phyloP scores from a whole-genome alignment of 2,329 filamentous ascomycete genomes.

The Talaromyces verruculosus region DNA sequence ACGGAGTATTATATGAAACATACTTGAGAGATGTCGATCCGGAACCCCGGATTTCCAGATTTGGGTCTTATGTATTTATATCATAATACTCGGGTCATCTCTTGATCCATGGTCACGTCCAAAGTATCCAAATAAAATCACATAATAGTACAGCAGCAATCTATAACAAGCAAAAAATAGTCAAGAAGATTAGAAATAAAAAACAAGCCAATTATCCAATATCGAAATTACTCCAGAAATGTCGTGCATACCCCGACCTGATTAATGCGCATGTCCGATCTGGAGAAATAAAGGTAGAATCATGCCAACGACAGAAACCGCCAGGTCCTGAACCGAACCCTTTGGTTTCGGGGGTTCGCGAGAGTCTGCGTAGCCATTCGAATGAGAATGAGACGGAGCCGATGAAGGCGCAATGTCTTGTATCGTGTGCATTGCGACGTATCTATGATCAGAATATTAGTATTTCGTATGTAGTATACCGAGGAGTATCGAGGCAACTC shows the following conservation, averaged over 20 bases:
- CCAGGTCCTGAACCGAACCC: conserved; percentile 47
- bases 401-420: conserved; percentile 61
- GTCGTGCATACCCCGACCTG: not conserved
- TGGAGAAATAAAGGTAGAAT: conserved; percentile 49
- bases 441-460: conserved; percentile 53
- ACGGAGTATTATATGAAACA: not conserved
- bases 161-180: not conserved
- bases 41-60: not conserved
- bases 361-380: conserved; percentile 46
- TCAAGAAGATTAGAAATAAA: not conserved
- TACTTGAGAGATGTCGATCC: not conserved
- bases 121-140: not conserved
- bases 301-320: conserved; percentile 50
- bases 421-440: conserved; percentile 99
- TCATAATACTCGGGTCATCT: conserved; percentile 5
- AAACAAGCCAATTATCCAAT: not conserved
- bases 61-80: conserved; percentile 9
- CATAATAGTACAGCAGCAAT: conserved; percentile 11
- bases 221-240: conserved; percentile 9
- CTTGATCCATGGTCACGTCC: not conserved
- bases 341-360: conserved; percentile 38
- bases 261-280: conserved; percentile 49
- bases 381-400: conserved; percentile 32
- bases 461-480: not conserved
- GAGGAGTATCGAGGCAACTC: conserved; percentile 43